Evolutionary conservation across 805 yeast genomes (phyloP).

Genomic region (Barnettozyma sp.): DNA sequence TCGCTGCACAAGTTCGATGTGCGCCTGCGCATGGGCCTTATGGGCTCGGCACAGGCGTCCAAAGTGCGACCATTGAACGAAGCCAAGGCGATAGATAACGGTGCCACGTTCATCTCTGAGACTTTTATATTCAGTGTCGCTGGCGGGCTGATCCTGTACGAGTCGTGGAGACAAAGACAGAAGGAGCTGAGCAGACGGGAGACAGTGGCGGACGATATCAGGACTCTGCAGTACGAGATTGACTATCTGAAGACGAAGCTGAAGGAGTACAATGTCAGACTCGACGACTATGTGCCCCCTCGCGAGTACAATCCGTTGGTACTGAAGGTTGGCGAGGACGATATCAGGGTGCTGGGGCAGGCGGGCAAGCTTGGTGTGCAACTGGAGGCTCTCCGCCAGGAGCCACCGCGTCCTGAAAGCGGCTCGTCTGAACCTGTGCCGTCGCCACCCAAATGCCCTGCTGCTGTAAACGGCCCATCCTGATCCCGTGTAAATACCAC

Average conservation of each 20-base stretch:
- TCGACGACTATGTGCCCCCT: constrained; percentile 47
- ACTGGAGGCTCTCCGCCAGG: constrained; percentile 7
- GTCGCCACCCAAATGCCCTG: no score
- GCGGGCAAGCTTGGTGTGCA: constrained; percentile 10
- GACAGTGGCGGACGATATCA: constrained; percentile 64
- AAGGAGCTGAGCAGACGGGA: constrained; percentile 59
- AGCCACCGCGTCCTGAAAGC: constrained; percentile 1
- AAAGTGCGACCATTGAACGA: constrained; percentile 76
- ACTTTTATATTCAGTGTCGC: constrained; percentile 74
- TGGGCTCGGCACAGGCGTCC: constrained; percentile 26
- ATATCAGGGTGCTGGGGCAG: constrained; percentile 14
- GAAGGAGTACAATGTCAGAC: constrained; percentile 31
- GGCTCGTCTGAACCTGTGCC: no score
- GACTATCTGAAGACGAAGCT: constrained; percentile 47
- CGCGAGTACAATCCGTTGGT: constrained; percentile 39
- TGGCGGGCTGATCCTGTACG: constrained; percentile 66
- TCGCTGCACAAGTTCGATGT: constrained; percentile 60
- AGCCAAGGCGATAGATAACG: constrained; percentile 72
- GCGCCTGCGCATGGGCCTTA: constrained; percentile 48
- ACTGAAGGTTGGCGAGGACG: constrained; percentile 30
- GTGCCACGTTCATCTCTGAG: constrained; percentile 75
- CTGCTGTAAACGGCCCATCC: no score
- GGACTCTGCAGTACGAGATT: constrained; percentile 63
- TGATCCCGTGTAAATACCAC: no score
- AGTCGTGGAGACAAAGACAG: constrained; percentile 57